Evolutionary conservation across 2,329 filamentous ascomycete species (phyloP), one percentile per base, ranked within the genome.

Genomic region (Penicillium capsulatum): DNA sequence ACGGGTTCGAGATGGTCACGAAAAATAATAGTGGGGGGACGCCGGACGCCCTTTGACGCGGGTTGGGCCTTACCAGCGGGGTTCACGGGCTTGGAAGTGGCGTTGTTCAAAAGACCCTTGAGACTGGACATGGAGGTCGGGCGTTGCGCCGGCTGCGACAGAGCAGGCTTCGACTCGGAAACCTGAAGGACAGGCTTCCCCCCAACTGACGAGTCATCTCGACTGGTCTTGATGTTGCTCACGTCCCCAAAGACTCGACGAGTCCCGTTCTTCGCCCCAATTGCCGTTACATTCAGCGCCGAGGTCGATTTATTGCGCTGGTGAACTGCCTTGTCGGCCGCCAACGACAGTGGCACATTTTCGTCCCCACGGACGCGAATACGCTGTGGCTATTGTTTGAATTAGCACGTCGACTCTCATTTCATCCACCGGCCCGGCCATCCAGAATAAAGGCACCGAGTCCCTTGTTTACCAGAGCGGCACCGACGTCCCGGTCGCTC

Each of bases 161-260:
- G 36, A 9, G 38, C 43, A 24, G 47, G 26, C 29, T 53, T 53
- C 6, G 29, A 31, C 16, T 53, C 44, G n/a, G 15, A 24, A 11
- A 77, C 63, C 20, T 47, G 38, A n/a, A 70, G 62, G 11, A 66
- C 61, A 6, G 71, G 61, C 54, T 75, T 74, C 44, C 65, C 69
- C 15, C 68, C 58, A 40, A 78, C 58, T 36, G 68, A 69, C 26
- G 70, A 71, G 54, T 84, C 80, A 61, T 84, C 80, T 53, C 78
- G 76, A 35, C 60, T 65, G 3, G 57, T 52, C 24, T 60, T 66
- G 28, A 72, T 81, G 58, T 90, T 91, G 72, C 85, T 92, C 46
- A 92, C 77, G 61, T 94, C 89, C 34, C 79, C 85, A 65, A 94
- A 89, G 9, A 81, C 81, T 51, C 89, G 81, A 70, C 90, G 92